Evolutionary conservation across 2,329 filamentous ascomycete species (phyloP), one percentile per base, ranked within the genome.

Genomic region (Tolypocladium amazonense): DNA sequence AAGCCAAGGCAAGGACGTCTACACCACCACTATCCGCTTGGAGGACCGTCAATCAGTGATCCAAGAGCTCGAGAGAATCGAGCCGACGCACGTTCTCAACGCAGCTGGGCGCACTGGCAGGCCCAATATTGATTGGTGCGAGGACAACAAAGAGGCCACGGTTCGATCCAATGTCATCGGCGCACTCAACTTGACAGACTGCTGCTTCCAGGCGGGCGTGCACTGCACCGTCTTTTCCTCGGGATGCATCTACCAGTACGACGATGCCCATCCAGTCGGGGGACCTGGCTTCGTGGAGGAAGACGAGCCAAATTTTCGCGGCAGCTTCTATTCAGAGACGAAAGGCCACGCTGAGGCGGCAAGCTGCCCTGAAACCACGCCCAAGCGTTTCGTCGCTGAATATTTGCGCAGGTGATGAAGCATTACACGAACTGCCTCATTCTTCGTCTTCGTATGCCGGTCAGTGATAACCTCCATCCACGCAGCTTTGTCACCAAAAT

Each of bases 401-500:
- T 9, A 33, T 12, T 37, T 15, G 9, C 25, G 39, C 35, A 86
- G 83, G 72, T 87, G 66, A 81, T 87, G 74, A 83, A 84, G 69
- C 71, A 79, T 67, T 88, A 87, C 73, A 75, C 73, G 56, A 85
- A 87, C 70, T 76, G 76, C 68, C 77, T 88, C 59, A 82, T 87
- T 67, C 80, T 88, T 60, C 82, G 86, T 56, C 77, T 88, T 59
- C 84, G 86, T 65, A 88, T 88, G 85, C 85, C 86, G 47, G 84
- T 88, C 62, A 85, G 82, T 65, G 84, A 87, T 68, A 84, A 88
- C 74, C 76, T 88, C 41, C 81, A 88, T 71, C 72, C 81, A 23
- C 82, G 85, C 69, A 87, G 82, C 73, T 88, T 88, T 66, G 84
- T 88, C 65, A 87, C 85, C 72, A 88, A 88, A 75, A 87, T 88